phyloP scores from a whole-genome alignment of 148 eudicot species.

The Camellia japonica region DNA sequence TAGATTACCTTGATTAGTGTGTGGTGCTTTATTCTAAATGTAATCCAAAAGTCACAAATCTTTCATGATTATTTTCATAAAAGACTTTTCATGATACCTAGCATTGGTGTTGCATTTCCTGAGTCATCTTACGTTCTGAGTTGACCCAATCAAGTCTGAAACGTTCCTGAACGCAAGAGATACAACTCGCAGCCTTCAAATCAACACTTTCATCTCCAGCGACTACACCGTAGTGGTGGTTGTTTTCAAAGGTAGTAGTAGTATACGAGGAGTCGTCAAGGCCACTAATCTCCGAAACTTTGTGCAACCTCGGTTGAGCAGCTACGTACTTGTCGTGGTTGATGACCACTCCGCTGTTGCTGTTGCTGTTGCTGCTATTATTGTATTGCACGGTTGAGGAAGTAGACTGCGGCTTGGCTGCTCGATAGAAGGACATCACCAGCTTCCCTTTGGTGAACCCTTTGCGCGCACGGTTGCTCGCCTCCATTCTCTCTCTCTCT shows the following conservation, averaged over 20 bases:
- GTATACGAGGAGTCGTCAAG: no score
- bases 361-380: not conserved
- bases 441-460: conserved; percentile 27
- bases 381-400: not conserved
- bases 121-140: no score
- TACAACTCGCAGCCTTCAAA: conserved; percentile 56
- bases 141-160: conserved; percentile 41
- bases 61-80: no score
- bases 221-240: conserved; percentile 6
- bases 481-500: conserved; percentile 20
- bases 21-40: no score
- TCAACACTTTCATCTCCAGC: conserved; percentile 48
- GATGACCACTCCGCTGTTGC: conserved; percentile 13
- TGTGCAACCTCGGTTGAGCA: no score
- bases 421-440: conserved; percentile 14
- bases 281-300: no score
- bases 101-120: no score
- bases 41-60: no score
- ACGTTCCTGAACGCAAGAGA: conserved; percentile 54
- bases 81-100: no score
- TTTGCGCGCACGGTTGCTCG: conserved; percentile 14
- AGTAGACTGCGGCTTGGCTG: conserved; percentile 8
- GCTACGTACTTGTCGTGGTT: conserved; percentile 30
- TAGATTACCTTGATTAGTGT: no score
- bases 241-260: not conserved